Evolutionary conservation across 2,329 filamentous ascomycete species (phyloP).

Genomic region (Emmonsia crescens): DNA sequence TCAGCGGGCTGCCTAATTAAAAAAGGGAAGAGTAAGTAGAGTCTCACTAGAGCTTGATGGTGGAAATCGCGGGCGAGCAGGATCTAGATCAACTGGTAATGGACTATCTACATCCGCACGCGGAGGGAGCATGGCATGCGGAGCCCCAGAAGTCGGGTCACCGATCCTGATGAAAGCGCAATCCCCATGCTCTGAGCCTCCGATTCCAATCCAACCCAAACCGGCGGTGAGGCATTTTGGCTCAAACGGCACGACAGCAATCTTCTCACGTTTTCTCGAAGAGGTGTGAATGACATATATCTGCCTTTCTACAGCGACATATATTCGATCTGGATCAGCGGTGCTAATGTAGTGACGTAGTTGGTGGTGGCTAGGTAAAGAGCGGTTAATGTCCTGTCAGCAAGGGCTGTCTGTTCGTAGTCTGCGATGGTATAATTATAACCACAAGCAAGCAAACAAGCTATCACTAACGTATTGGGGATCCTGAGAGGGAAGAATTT

Average conservation of each 20-base stretch:
- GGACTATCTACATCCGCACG: constrained; percentile 45
- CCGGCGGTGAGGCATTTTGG: constrained; percentile 81
- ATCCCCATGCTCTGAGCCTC: constrained; percentile 71
- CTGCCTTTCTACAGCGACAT: constrained; percentile 70
- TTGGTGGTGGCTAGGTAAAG: constrained; percentile 31
- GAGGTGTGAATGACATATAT: constrained; percentile 61
- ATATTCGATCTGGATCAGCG: constrained; percentile 64
- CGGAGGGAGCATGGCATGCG: background rate
- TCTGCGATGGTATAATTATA: background rate
- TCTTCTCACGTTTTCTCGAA: constrained; percentile 59
- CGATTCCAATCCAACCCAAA: constrained; percentile 81
- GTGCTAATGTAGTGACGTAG: constrained; percentile 82
- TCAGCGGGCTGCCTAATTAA: constrained; percentile 5
- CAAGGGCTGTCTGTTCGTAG: too few species aligned
- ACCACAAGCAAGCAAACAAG: background rate
- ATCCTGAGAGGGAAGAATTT: constrained; percentile 60
- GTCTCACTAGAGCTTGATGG: constrained; percentile 16
- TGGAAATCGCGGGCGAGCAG: constrained; percentile 17
- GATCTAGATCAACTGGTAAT: constrained; percentile 42
- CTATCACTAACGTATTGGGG: constrained; percentile 47
- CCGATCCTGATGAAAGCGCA: constrained; percentile 66
- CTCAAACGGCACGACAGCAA: constrained; percentile 58
- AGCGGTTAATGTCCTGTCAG: background rate
- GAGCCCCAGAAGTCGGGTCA: constrained; percentile 18
- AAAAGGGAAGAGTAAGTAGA: constrained; percentile 3